These are phyloP conservation scores for Azolla pinnata DNA, from an alignment of 75 land plant genomes.

Conservation along the genomic window DNA sequence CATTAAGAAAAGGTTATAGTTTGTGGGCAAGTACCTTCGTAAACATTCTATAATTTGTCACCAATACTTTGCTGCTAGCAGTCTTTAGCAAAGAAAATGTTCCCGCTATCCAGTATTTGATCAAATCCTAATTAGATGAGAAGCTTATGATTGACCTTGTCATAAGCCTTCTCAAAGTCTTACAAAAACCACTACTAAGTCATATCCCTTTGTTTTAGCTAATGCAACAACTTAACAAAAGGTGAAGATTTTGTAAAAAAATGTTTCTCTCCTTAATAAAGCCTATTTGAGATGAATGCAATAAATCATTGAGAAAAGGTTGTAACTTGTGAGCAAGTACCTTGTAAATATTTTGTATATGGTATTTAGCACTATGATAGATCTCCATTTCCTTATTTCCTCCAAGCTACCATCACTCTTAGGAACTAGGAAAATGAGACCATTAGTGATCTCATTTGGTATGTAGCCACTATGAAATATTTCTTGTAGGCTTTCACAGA, in stretches of 20 bases:
- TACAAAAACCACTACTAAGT: neutral
- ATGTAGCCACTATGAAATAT: neutral
- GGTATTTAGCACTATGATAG: neutral
- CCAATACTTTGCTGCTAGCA: neutral
- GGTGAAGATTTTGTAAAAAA: neutral
- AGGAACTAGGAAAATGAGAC: neutral
- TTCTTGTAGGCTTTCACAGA: neutral
- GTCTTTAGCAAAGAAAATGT: no score
- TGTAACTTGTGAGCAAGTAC: neutral
- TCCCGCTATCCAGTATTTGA: no score
- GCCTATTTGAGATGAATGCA: neutral
- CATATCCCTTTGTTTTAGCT: neutral
- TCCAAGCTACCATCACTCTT: neutral
- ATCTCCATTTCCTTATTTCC: neutral
- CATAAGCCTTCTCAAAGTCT: neutral
- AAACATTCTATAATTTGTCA: neutral
- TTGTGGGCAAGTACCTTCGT: neutral
- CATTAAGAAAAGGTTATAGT: neutral
- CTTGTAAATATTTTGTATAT: neutral
- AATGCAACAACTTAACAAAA: neutral
- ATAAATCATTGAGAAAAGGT: neutral
- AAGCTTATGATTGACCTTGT: no score
- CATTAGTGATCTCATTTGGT: neutral
- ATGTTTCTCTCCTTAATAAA: neutral
- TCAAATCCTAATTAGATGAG: no score